Conservation (phyloP, 2,329 filamentous ascomycete genomes). For the Xylariomycetidae sp. region DNA sequence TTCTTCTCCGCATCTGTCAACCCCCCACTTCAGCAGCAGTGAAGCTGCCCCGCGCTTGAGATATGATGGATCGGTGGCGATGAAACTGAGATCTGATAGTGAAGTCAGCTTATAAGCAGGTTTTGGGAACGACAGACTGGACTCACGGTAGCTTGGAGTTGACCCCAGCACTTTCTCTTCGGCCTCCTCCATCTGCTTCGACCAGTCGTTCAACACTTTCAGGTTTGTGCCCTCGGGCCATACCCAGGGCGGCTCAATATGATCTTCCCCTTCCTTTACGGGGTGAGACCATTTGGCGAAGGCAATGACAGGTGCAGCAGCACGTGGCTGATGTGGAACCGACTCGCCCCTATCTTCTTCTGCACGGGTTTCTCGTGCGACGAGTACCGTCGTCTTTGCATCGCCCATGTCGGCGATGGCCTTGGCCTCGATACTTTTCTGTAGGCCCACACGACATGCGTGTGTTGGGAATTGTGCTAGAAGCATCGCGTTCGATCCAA, state of each 20-base stretch:
- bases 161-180: conserved; percentile 13
- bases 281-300: conserved; percentile 24
- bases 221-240: conserved; percentile 20
- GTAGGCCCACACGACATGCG: conserved; percentile 9
- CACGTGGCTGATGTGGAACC: no score
- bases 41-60: conserved; percentile 16
- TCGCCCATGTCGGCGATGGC: conserved; percentile 19
- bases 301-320: conserved; percentile 14
- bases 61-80: conserved; percentile 18
- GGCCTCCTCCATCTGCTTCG: conserved; percentile 8
- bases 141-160: conserved; percentile 18
- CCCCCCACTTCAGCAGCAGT: conserved; percentile 19
- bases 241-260: conserved; percentile 18
- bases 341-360: not conserved
- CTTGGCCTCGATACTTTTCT: conserved; percentile 12
- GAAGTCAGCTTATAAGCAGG: no score
- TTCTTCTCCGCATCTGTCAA: conserved; percentile 9
- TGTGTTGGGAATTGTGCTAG: conserved; percentile 18
- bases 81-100: conserved; percentile 17
- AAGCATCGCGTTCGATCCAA: conserved; percentile 20
- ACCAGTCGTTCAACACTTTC: conserved; percentile 12
- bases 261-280: conserved; percentile 6
- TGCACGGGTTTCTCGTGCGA: conserved; percentile 7
- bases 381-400: conserved; percentile 15
- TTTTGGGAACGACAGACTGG: no score